Conservation (phyloP, 2,329 filamentous ascomycete species). For the Colletotrichum graminicola region DNA sequence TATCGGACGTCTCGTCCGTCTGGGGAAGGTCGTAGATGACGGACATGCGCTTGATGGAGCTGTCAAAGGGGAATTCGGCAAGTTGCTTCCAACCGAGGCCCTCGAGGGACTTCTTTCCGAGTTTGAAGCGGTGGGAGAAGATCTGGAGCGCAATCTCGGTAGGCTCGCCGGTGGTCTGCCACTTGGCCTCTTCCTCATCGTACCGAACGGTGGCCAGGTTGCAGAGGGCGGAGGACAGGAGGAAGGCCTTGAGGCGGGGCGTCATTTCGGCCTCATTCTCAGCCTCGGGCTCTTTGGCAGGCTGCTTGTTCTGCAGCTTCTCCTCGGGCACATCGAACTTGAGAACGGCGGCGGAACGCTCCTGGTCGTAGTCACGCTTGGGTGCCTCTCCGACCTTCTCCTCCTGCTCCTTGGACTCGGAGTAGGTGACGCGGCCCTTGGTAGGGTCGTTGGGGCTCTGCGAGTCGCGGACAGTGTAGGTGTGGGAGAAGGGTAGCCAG, state of each 20-base stretch:
- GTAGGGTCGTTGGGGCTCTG: constrained; percentile 73
- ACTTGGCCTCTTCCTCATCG: constrained; percentile 66
- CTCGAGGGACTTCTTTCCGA: constrained; percentile 66
- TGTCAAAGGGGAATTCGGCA: constrained; percentile 84
- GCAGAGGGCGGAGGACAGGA: constrained; percentile 71
- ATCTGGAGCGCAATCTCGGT: constrained; percentile 84
- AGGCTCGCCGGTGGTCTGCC: constrained; percentile 77
- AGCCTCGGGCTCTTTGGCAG: constrained; percentile 48
- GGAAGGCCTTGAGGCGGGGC: constrained; percentile 63
- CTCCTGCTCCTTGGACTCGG: constrained; percentile 50
- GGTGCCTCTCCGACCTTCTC: constrained; percentile 51
- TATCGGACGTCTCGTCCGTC: constrained; percentile 52
- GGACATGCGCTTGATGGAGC: constrained; percentile 83
- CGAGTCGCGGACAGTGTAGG: constrained; percentile 72
- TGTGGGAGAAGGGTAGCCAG: constrained; percentile 70
- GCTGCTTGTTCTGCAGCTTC: constrained; percentile 57
- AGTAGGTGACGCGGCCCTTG: constrained; percentile 65
- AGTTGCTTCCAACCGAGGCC: constrained; percentile 70
- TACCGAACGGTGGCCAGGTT: constrained; percentile 72
- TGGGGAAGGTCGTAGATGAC: constrained; percentile 73
- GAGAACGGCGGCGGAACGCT: constrained; percentile 70
- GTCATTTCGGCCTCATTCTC: constrained; percentile 60
- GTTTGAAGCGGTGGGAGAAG: constrained; percentile 76
- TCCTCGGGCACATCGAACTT: constrained; percentile 74
- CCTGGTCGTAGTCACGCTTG: constrained; percentile 68